Conservation (phyloP, 2,329 filamentous ascomycete genomes). For the Ceratocystis albifundus region DNA sequence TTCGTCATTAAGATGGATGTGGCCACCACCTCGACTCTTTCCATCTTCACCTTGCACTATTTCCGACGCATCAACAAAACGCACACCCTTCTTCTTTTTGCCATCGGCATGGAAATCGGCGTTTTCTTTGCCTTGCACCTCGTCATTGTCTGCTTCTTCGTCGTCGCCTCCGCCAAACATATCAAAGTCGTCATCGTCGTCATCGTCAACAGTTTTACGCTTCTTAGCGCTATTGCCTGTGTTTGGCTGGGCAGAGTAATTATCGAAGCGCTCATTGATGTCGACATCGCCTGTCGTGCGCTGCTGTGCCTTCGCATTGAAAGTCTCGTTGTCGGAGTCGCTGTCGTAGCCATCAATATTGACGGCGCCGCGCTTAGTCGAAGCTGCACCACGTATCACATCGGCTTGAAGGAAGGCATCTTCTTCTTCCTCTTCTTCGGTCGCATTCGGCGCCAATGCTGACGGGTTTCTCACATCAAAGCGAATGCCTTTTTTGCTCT, state of each 20-base stretch:
- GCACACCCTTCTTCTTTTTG: constrained; percentile 53
- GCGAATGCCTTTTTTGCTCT: constrained; percentile 53
- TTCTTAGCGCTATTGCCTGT: constrained; percentile 28
- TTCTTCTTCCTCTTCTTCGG: constrained; percentile 47
- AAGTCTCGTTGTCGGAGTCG: constrained; percentile 84
- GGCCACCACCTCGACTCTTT: constrained; percentile 60
- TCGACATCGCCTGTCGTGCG: constrained; percentile 32
- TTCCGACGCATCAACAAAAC: constrained; percentile 45
- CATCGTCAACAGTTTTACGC: constrained; percentile 28
- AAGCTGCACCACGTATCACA: constrained; percentile 68
- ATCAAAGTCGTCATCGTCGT: constrained; percentile 50
- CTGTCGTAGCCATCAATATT: constrained; percentile 96
- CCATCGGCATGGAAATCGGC: constrained; percentile 32
- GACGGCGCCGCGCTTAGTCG: constrained; percentile 82
- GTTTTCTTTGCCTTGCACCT: constrained; percentile 25
- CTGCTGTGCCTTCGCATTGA: constrained; percentile 59
- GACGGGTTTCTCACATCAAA: constrained; percentile 95
- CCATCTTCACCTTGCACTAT: constrained; percentile 68
- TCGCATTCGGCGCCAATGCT: constrained; percentile 70
- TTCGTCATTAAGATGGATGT: constrained; percentile 50
- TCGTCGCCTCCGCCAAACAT: constrained; percentile 69
- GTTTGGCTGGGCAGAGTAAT: constrained; percentile 38
- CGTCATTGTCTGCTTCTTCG: constrained; percentile 34
- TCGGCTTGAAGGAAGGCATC: constrained; percentile 75
- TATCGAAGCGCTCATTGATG: constrained; percentile 37